Base-by-base conservation (phyloP, 352 stramenopile genomes). In the Phytophthora fragariae region DNA sequence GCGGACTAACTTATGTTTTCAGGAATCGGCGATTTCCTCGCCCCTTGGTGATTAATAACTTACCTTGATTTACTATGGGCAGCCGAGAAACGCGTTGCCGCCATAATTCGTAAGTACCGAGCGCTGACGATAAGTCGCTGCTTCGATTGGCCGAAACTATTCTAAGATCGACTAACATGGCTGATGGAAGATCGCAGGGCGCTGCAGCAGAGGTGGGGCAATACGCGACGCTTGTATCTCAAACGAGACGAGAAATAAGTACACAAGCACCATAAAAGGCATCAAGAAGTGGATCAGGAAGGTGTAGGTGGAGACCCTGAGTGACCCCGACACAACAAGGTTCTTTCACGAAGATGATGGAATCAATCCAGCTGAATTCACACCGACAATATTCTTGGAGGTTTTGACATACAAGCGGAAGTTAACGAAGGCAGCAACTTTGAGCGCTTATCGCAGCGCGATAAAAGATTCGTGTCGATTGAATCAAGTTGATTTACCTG, bases 391-490 rank as follows among this genome's bases (percentile, higher is more conserved):
- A 2, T 50, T 6, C 1, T 69, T 68, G 14, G 24, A 56, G 1
- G 37, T 66, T 50, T 39, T 66, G 46, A n/a, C 41, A n/a, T 41
- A 52, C 24, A 69, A 69, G 17, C 41, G 52, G 19, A 69, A 17
- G 37, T 17, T 1, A 17, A 19, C 46, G 1, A 49, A 17, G 19
- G 11, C 46, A 9, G 59, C 29, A 1, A 55, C 61, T 21, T 15
- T 68, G 12, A 68, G 39, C n/a, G 53, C 53, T 10, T 62, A 62
- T 62, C 21, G 61, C 5, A 75, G 68, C 27, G 37, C 60, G 2
- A 65, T 69, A 47, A 58, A 60, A 14, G 29, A 68, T 65, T 33
- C 70, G 2, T 66, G 62, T 37, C 24, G 55, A 21, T 7, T 57
- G 24, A 50, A 65, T 4, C 24, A 37, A 5, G 10, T 76, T 14